These are phyloP conservation scores for Leishmania braziliensis DNA, from an alignment of 208 protist genomes.

Conservation along the genomic window DNA sequence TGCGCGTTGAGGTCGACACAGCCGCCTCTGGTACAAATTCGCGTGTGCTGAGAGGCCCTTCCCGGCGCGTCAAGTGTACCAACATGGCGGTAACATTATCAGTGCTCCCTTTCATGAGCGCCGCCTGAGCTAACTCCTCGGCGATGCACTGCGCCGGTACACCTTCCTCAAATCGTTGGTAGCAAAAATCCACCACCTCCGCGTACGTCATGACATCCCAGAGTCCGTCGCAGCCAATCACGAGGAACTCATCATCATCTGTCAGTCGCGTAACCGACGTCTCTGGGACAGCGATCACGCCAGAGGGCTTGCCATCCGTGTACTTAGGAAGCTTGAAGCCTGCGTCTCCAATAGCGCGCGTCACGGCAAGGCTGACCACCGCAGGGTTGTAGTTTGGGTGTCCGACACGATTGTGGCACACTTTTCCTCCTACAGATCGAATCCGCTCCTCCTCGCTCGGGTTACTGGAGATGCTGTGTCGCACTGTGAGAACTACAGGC, in stretches of 20 bases:
- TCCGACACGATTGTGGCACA: constrained; percentile 93
- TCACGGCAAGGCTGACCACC: constrained; percentile 91
- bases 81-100: constrained; percentile 91
- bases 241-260: constrained; percentile 88
- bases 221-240: constrained; percentile 94
- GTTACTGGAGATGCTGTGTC: constrained; percentile 82
- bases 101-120: constrained; percentile 80
- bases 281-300: constrained; percentile 78
- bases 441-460: constrained; percentile 86
- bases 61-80: constrained; percentile 45
- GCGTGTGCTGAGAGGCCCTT: constrained; percentile 26
- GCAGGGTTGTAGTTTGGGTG: constrained; percentile 91
- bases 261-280: constrained; percentile 65
- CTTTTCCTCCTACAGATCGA: constrained; percentile 78
- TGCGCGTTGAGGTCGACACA: constrained; percentile 52
- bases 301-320: constrained; percentile 80
- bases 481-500: constrained; percentile 81
- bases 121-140: constrained; percentile 67
- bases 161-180: constrained; percentile 48
- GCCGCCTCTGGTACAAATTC: constrained; percentile 51
- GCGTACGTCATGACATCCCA: constrained; percentile 95
- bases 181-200: constrained; percentile 86
- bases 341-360: constrained; percentile 95
- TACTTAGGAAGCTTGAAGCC: constrained; percentile 89
- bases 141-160: constrained; percentile 64